Base-by-base conservation (phyloP, 345 rosid genomes). In the Salix brachista region DNA sequence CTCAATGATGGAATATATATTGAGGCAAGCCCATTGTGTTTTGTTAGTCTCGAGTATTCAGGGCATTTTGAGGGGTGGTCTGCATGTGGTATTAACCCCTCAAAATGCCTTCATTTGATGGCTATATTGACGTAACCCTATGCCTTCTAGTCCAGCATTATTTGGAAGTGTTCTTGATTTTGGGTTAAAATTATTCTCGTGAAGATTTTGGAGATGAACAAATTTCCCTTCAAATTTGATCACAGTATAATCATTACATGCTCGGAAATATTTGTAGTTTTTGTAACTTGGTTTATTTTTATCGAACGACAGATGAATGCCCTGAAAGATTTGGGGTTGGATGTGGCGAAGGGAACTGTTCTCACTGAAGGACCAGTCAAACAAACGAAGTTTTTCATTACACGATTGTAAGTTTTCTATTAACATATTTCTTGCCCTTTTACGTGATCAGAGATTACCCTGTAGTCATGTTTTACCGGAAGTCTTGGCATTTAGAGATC, bases 311-410 rank as follows among this genome's bases (percentile, higher is more conserved):
- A 96, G 99, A 93, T 96, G 91, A 91, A 76, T 56, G 89, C 98
- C 67, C 82, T 96, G 88, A 96, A 91, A 85, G 89, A 85, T 75
- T 85, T 93, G 87, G 98, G 98, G 60, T 86, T 96, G 88, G 94
- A 84, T 89, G 99, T 96, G 4, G 74, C 86, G 7, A 93, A 93
- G 84, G 99, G 97, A 82, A 91, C 88, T 56, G 97, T 96, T 76
- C 42, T 80, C 72, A 91, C 97, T 26, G 87, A 90, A 81, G 97
- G 97, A 83, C 52, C 91, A 2, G 88, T 88, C 78, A 96, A 91
- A 79, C 92, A 90, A 80, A 93, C 94, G 28, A 93, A 80, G 83
- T 84, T 93, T 76, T 88, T 88, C 83, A 90, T 96, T 69, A 91
- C 89, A 16, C 85, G 87, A 79, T 82, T 73, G 99, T 93, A 84